Evolutionary conservation across 805 yeast species (phyloP).

Genomic region (Wickerhamomyces ciferrii): DNA sequence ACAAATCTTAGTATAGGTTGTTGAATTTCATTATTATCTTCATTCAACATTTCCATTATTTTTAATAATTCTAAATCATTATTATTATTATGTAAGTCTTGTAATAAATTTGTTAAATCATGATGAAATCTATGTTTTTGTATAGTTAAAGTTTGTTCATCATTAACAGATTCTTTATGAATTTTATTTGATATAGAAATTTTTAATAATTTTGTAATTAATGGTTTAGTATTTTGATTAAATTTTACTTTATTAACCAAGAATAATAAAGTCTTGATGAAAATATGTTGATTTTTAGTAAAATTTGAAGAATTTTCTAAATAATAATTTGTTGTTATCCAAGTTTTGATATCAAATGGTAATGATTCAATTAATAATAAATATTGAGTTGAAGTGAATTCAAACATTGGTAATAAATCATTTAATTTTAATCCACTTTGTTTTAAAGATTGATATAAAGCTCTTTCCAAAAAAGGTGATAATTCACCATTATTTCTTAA

Average conservation of each 20-base stretch:
- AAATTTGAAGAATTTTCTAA: neutral
- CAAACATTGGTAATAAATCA: neutral
- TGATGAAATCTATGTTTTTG: constrained; percentile 9
- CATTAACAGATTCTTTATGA: constrained; percentile 1
- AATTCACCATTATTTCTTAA: neutral
- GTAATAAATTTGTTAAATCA: neutral
- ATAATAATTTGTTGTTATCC: neutral
- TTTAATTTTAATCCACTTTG: neutral
- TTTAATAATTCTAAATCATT: neutral
- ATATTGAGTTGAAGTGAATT: neutral
- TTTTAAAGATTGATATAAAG: neutral
- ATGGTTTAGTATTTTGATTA: constrained; percentile 3
- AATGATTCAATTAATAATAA: neutral
- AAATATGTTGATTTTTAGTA: neutral
- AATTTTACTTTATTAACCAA: constrained; percentile 5
- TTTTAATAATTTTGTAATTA: constrained; percentile 5
- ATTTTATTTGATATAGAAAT: constrained; percentile 5
- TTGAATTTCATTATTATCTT: neutral
- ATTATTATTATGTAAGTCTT: neutral
- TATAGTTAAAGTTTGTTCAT: constrained; percentile 7
- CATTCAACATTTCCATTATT: neutral
- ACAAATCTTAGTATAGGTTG: neutral
- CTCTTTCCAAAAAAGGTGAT: neutral
- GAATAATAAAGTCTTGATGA: constrained; percentile 1
- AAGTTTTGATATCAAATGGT: neutral